Percentiles rank a stretch among this genome's conserved stretches.
Conservation (phyloP, 805 yeast genomes). For the Nakazawaea ernobii region DNA sequence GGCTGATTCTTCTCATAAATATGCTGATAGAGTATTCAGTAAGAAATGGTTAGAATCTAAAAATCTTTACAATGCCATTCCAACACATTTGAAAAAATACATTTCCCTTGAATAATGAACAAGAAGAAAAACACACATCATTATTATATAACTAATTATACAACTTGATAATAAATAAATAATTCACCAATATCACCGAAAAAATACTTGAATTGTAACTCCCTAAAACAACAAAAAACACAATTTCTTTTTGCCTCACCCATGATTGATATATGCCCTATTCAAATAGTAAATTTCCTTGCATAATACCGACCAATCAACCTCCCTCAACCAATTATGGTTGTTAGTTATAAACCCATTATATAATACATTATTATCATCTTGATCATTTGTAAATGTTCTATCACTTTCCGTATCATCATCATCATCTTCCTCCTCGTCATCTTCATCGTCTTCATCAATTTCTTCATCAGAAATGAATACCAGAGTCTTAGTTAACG, state of each 20-base stretch:
- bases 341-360: conserved; percentile 14
- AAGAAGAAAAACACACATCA: too few species aligned
- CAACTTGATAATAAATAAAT: too few species aligned
- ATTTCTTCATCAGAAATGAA: conserved; percentile 9
- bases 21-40: conserved; percentile 76
- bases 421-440: conserved; percentile 11
- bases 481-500: conserved; percentile 5
- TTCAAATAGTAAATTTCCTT: conserved; percentile 78
- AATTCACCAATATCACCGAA: too few species aligned
- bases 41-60: conserved; percentile 71
- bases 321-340: conserved; percentile 43
- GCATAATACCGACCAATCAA: conserved; percentile 87
- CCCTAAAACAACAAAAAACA: neutral
- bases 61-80: conserved; percentile 58
- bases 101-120: conserved; percentile 35
- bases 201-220: neutral
- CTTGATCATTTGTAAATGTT: conserved; percentile 24
- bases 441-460: neutral
- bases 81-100: conserved; percentile 66
- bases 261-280: conserved; percentile 48
- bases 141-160: too few species aligned
- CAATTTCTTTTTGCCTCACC: neutral
- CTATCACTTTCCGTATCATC: conserved; percentile 27
- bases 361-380: conserved; percentile 10
- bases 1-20: conserved; percentile 88